Evolutionary conservation across 805 yeast genomes (phyloP), one percentile per base, ranked within the genome.

Genomic region (Candida alai): DNA sequence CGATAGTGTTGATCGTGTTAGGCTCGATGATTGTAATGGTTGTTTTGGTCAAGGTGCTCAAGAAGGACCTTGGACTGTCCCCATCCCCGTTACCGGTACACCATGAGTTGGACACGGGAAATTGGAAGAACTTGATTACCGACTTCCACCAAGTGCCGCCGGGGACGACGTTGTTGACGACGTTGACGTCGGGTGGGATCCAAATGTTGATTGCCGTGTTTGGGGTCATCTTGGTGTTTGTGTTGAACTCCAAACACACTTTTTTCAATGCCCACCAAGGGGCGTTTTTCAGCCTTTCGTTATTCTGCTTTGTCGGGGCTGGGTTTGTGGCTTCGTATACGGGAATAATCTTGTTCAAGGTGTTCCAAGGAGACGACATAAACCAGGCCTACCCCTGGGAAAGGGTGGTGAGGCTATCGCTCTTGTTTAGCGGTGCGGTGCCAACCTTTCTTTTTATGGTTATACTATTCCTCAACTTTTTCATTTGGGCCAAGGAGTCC

Each of bases 401-500:
- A 4, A 39, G 40, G 19, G 45, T 39, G 4, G 18, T 41, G 4
- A 30, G 44, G 20, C 51, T 56, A 40, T 58, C 55, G 6, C 37
- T 51, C 17, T 36, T 54, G 28, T 62, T 52, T 49, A 61, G 70
- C 42, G 68, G 68, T 2, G 43, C 54, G 19, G 51, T 62, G 65
- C 58, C 84, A 68, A 17, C 72, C 59, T 26, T 47, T 60, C 64
- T 78, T 0, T 56, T 84, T 36, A 37, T 70, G 0, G 62, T 75
- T 2, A 63, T 81, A 0, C 53, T 82, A 16, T 51, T 75, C 16
- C 58, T 84, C 39, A 87, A 86, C 53, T 60, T 75, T 40, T 72
- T 87, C 36, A 78, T 84, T 7, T 84, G 89, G 86, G 81, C 81
- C 2, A 72, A 78, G 45, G 80, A 80, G 42, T 78, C 93, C 1